These are phyloP conservation scores for Diaporthe citriasiana DNA, from an alignment of 2,329 filamentous ascomycete species.

Conservation along the genomic window DNA sequence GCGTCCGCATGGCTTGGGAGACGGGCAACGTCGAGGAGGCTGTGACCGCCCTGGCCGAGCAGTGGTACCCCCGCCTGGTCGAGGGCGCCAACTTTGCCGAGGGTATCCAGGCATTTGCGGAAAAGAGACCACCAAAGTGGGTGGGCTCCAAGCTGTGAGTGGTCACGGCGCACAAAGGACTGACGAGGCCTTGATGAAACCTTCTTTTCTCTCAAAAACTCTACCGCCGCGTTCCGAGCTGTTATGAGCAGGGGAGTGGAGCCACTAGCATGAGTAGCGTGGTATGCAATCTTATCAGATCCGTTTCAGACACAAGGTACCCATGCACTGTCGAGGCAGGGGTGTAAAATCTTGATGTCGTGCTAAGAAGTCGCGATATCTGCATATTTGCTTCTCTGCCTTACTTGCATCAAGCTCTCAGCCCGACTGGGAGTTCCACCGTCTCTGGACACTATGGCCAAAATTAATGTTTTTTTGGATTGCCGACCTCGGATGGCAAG, in stretches of 20 bases:
- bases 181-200: constrained; percentile 11
- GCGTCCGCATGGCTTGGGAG: constrained; percentile 81
- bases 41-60: constrained; percentile 43
- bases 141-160: constrained; percentile 46
- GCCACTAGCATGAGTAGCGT: not conserved
- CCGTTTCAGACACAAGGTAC: not conserved
- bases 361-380: too few species aligned
- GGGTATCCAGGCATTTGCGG: constrained; percentile 48
- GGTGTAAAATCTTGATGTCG: not conserved
- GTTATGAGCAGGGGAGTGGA: too few species aligned
- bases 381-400: not conserved
- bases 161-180: not conserved
- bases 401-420: not conserved
- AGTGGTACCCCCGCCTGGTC: constrained; percentile 47
- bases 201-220: not conserved
- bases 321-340: not conserved
- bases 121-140: constrained; percentile 48
- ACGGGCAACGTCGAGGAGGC: constrained; percentile 50
- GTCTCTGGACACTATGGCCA: not conserved
- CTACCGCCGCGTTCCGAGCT: constrained; percentile 6
- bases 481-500: not conserved
- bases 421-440: not conserved
- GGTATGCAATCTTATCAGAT: constrained; percentile 40
- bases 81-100: constrained; percentile 48
- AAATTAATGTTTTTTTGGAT: not conserved